Evolutionary conservation across 2,329 filamentous ascomycete genomes (phyloP), one percentile per base, ranked within the genome.

Genomic region (Sclerotinia nivalis): DNA sequence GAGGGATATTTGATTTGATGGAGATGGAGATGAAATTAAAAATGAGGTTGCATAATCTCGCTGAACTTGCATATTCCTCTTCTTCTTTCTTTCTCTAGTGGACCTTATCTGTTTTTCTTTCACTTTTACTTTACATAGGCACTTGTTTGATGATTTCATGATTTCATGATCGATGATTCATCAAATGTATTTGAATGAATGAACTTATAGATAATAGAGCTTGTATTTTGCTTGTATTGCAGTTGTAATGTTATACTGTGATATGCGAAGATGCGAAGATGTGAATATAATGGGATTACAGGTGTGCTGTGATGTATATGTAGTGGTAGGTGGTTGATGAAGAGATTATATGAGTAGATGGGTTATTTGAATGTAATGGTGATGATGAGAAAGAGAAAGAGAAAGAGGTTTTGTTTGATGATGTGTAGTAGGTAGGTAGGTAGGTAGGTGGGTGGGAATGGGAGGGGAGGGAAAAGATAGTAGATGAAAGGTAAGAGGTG

Each of bases 131-230:
- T 60, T 45, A 60, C n/a, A 10, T 47, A 54, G 34, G 20, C 45
- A 65, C 40, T 62, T 20, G 25, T 49, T 62, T 49, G 22, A 65
- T 43, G 58, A 60, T 45, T 18, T 25, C 18, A 45, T 40, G 47
- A 54, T 37, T 25, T 20, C 2, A 43, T 15, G 40, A 43, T 43
- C 0, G 22, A 65, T 65, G 47, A 65, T 50, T 50, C 49, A 65
- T 65, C n/a, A 20, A 61, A 61, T 61, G 15, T n/a, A 60, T n/a
- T 60, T 28, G 37, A 60, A 60, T 60, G 37, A n/a, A 47, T 15
- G 7, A 47, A 52, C 1, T 45, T 31, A 9, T 52, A 64, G 22
- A 40, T 47, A 62, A 65, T 65, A 54, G n/a, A 65, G 59, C 43
- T 62, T 4, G 6, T 34, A 58, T 40, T 49, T 58, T 37, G 31